Evolutionary conservation across 768 basidiomycete genomes (phyloP), one percentile per base, ranked within the genome.

Genomic region (Tylopilus subfusipes): DNA sequence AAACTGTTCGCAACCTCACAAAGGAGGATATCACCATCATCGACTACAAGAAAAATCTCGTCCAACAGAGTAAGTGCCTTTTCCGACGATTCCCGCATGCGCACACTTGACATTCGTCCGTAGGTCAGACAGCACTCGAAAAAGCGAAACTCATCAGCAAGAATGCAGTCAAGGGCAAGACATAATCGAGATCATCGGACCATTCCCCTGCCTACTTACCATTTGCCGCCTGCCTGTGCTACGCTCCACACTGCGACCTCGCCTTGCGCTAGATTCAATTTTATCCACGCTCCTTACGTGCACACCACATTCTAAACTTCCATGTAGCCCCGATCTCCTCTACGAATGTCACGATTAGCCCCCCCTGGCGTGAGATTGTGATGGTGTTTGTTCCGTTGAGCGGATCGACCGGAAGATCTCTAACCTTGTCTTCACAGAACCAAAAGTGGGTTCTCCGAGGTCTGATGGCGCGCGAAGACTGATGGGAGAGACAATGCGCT

Each of bases 141-240:
- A 95, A 94, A 75, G 93, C 93, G 47, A 91, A 91, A 72, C 79
- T 97, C 60, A 90, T 96, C 74, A 86, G 88, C 75, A 97, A 95
- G 78, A 85, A 80, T 14, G 77, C 88, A 19, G 67, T 76, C 34
- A 90, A 85, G 72, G 82, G 86, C 45, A 90, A 79, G 73, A 79
- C 85, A 36, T 90, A 75, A 65, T 49, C 48, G 33, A 49, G 29
- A 49, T 54, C 19, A 42, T 38, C 45, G 19, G 19, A 19, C 50
- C 46, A n/a, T 25, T 38, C 40, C 44, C 34, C 34, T 21, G 12
- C 47, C 34, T 30, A 52, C 42, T 42, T 27, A 22, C 22, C 56
- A 48, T 47, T 3, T 4, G 25, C 44, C 31, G 22, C 55, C 54
- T 52, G 49, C 36, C 49, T 42, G 46, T 36, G 38, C 38, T 53